Percentiles rank a stretch among this genome's conserved stretches.
These are phyloP conservation scores for Phaffia rhodozyma DNA, from an alignment of 1,284 basidiomycete species.

Conservation along the genomic window DNA sequence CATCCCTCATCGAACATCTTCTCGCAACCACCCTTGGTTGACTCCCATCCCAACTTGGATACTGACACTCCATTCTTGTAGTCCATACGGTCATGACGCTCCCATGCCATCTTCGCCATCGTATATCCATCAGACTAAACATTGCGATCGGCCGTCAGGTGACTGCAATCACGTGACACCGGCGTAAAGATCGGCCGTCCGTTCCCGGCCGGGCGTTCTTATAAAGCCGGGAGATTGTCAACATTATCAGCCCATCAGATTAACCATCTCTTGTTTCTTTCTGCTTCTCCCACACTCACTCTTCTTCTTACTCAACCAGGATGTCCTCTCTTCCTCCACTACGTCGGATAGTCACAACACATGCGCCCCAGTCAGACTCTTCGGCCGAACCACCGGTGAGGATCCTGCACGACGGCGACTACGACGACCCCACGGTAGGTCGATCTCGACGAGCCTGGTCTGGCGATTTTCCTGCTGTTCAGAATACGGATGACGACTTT, in stretches of 20 bases:
- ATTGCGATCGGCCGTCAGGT: too few species aligned
- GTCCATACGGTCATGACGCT: too few species aligned
- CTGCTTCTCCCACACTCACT: background rate
- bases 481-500: background rate
- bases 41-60: too few species aligned
- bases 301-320: background rate
- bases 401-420: conserved; percentile 10
- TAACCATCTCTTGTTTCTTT: background rate
- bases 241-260: background rate
- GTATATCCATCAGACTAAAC: too few species aligned
- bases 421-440: background rate
- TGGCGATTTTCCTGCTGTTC: background rate
- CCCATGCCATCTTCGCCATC: too few species aligned
- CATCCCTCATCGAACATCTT: too few species aligned
- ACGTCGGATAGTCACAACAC: conserved; percentile 8
- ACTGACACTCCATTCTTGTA: too few species aligned
- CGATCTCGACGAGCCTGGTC: conserved; percentile 8
- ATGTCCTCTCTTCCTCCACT: conserved; percentile 8
- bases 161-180: too few species aligned
- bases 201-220: too few species aligned
- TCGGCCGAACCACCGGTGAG: conserved; percentile 1
- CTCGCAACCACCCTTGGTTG: too few species aligned
- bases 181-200: too few species aligned
- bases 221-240: too few species aligned
- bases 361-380: background rate